Conservation (phyloP, 345 rosid species). For the Pistacia atlantica region DNA sequence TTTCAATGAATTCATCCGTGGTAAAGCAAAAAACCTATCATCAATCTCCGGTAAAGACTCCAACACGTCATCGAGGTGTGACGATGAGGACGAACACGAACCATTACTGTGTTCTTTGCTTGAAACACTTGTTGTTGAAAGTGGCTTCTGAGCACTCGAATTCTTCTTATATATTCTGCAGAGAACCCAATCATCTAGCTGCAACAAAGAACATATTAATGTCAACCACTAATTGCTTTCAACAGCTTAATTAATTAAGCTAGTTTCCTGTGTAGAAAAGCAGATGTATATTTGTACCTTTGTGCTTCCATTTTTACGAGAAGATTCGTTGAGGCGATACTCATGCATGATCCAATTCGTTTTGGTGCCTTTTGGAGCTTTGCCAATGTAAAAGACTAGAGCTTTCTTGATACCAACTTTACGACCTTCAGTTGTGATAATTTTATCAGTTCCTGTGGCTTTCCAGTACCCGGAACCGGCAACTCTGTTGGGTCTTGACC, state of each 20-base stretch:
- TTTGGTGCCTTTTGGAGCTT: conserved; percentile 91
- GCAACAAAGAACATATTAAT: background rate
- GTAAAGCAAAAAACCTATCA: conserved; percentile 47
- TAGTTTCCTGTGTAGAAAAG: too few species aligned
- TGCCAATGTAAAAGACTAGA: conserved; percentile 82
- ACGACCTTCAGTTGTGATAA: conserved; percentile 68
- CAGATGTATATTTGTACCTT: conserved; percentile 39
- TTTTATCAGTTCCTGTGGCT: conserved; percentile 94
- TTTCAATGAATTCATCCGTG: conserved; percentile 53
- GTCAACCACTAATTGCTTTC: too few species aligned
- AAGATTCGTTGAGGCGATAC: conserved; percentile 68
- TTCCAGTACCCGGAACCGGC: conserved; percentile 99
- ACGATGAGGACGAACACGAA: conserved; percentile 65
- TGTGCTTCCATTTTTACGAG: conserved; percentile 65
- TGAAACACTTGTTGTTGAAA: conserved; percentile 31
- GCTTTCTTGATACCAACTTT: conserved; percentile 95
- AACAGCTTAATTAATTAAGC: background rate
- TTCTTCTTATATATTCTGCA: conserved; percentile 90
- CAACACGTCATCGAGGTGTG: conserved; percentile 78
- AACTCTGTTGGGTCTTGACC: conserved; percentile 87
- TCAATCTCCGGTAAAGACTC: conserved; percentile 71
- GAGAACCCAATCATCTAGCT: conserved; percentile 97
- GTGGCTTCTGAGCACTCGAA: conserved; percentile 48
- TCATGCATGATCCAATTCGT: conserved; percentile 99
- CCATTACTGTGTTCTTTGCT: conserved; percentile 72